phyloP scores from a whole-genome alignment of 495 filamentous ascomycete genomes.

The Lepidopterella palustris region DNA sequence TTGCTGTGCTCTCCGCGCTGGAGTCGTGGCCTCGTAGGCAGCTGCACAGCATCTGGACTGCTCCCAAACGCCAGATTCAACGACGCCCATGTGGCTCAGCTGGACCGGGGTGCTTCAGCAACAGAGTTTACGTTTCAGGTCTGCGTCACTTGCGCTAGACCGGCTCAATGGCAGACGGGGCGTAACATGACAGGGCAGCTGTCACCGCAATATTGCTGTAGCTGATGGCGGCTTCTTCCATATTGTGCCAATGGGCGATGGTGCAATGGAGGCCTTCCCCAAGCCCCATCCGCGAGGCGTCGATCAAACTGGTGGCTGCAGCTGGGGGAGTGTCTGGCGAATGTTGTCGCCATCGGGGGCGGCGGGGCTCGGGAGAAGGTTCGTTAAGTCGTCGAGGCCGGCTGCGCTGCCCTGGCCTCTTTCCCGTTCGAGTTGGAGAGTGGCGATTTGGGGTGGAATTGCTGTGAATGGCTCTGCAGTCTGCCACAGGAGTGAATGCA shows the following conservation, averaged over 20 bases:
- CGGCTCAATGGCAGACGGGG: background rate
- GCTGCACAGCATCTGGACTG: background rate
- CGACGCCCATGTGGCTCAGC: background rate
- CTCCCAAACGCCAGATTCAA: too few species aligned
- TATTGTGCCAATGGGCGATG: background rate
- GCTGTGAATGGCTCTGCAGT: background rate
- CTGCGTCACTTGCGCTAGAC: too few species aligned
- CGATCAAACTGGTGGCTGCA: slow-evolving; percentile 21
- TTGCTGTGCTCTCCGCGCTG: too few species aligned
- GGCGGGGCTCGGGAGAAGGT: background rate
- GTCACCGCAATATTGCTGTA: background rate
- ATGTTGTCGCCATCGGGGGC: background rate
- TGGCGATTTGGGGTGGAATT: background rate
- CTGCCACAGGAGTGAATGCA: background rate
- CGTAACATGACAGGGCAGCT: background rate
- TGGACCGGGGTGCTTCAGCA: background rate
- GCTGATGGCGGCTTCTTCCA: background rate
- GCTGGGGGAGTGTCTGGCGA: slow-evolving; percentile 1
- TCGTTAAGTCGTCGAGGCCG: background rate
- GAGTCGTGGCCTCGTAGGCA: background rate
- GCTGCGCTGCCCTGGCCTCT: background rate
- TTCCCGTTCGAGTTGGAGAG: background rate
- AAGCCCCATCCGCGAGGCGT: slow-evolving; percentile 23
- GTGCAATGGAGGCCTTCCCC: background rate
- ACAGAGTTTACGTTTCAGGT: background rate